Conservation (phyloP, 495 filamentous ascomycete genomes). For the Penicillium bovifimosum region DNA sequence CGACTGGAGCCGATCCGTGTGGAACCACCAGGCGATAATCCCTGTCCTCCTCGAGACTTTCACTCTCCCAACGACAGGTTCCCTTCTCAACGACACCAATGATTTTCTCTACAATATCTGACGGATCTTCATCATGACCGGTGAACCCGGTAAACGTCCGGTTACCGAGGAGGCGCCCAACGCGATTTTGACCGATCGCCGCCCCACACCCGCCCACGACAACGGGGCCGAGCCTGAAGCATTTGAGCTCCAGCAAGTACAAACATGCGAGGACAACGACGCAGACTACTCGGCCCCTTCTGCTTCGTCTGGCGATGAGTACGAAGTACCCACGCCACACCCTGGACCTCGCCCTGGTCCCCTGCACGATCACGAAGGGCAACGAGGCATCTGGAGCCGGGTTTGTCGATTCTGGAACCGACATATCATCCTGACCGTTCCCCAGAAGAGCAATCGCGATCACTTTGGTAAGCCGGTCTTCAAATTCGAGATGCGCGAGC, state of each 20-base stretch:
- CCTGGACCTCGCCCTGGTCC: conserved; percentile 19
- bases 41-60: conserved; percentile 1
- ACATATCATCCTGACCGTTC: conserved; percentile 37
- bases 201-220: conserved; percentile 22
- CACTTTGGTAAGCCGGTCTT: conserved; percentile 32
- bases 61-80: background rate
- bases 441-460: conserved; percentile 43
- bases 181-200: conserved; percentile 10
- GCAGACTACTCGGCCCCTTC: conserved; percentile 21
- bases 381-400: conserved; percentile 21
- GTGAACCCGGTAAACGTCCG: background rate
- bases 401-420: conserved; percentile 36
- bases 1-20: conserved; percentile 7
- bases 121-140: conserved; percentile 5
- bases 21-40: background rate
- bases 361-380: conserved; percentile 10
- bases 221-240: conserved; percentile 19
- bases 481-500: background rate
- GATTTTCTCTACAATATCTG: background rate
- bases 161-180: conserved; percentile 5
- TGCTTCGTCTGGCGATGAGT: conserved; percentile 34
- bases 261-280: conserved; percentile 21
- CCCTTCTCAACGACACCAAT: background rate
- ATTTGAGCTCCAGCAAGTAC: conserved; percentile 28
- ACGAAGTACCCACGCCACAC: conserved; percentile 25